phyloP scores from a whole-genome alignment of 345 rosid species.

The Eucalyptus globulus region DNA sequence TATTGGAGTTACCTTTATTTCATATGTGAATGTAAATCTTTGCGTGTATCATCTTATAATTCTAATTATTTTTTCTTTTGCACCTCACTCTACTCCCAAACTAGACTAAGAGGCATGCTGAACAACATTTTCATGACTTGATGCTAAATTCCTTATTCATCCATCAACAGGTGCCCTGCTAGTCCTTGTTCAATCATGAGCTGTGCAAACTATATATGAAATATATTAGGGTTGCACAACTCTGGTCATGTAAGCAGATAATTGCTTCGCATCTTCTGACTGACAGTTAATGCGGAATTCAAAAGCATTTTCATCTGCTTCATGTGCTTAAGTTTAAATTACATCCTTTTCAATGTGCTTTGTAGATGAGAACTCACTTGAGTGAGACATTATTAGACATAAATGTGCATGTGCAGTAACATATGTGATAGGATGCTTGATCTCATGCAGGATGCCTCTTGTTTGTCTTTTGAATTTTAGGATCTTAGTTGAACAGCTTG shows the following conservation, averaged over 20 bases:
- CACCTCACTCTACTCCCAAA: background rate
- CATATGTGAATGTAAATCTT: background rate
- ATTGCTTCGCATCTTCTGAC: background rate
- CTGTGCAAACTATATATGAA: background rate
- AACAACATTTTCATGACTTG: background rate
- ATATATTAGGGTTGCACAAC: background rate
- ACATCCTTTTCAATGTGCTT: background rate
- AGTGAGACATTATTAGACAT: background rate
- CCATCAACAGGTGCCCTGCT: background rate
- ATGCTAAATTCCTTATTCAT: background rate
- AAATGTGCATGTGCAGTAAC: background rate
- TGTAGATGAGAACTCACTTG: background rate
- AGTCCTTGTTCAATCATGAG: background rate
- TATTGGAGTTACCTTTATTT: background rate
- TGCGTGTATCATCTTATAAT: background rate
- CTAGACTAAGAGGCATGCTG: background rate
- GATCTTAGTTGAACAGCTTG: conserved; percentile 81
- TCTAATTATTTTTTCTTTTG: background rate
- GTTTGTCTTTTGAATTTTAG: conserved; percentile 22
- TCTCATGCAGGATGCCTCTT: background rate
- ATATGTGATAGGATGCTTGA: background rate
- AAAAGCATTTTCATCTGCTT: background rate
- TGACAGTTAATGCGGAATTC: background rate
- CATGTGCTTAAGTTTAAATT: background rate
- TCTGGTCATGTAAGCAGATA: background rate